These are phyloP conservation scores for Penicillium roqueforti DNA, from an alignment of 495 filamentous ascomycete species.

Conservation along the genomic window DNA sequence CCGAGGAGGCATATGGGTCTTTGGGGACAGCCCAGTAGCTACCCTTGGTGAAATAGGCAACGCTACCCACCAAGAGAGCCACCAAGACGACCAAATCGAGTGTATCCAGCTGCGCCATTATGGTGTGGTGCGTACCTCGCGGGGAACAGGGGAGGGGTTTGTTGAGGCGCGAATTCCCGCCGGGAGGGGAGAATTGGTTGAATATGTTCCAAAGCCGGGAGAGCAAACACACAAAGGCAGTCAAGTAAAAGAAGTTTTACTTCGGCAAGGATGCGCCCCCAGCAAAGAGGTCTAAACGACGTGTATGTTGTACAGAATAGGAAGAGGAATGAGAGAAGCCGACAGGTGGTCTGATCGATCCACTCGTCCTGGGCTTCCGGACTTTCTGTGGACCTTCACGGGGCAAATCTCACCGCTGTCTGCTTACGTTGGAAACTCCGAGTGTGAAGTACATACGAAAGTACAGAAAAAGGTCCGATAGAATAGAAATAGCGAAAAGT, in stretches of 20 bases:
- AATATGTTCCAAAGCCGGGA: not conserved
- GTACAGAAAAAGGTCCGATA: too few relatives aligned
- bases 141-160: not conserved
- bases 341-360: constrained; percentile 31
- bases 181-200: not conserved
- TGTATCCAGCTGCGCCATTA: constrained; percentile 94
- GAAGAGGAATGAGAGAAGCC: constrained; percentile 14
- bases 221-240: not conserved
- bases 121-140: constrained; percentile 9
- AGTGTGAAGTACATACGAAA: not conserved
- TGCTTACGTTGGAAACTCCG: not conserved
- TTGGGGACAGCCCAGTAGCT: constrained; percentile 79
- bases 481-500: not conserved
- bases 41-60: constrained; percentile 97
- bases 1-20: constrained; percentile 77
- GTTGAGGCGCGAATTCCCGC: constrained; percentile 3
- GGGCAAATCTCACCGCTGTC: constrained; percentile 8
- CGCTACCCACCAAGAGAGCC: constrained; percentile 75
- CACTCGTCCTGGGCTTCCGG: constrained; percentile 2
- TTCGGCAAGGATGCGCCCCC: not conserved
- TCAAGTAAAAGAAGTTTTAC: not conserved
- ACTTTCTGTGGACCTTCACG: constrained; percentile 2
- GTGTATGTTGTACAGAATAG: constrained; percentile 1
- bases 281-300: not conserved
- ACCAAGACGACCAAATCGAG: constrained; percentile 89